Evolutionary conservation across 2,329 filamentous ascomycete genomes (phyloP), one percentile per base, ranked within the genome.

Genomic region (Nemania abortiva): DNA sequence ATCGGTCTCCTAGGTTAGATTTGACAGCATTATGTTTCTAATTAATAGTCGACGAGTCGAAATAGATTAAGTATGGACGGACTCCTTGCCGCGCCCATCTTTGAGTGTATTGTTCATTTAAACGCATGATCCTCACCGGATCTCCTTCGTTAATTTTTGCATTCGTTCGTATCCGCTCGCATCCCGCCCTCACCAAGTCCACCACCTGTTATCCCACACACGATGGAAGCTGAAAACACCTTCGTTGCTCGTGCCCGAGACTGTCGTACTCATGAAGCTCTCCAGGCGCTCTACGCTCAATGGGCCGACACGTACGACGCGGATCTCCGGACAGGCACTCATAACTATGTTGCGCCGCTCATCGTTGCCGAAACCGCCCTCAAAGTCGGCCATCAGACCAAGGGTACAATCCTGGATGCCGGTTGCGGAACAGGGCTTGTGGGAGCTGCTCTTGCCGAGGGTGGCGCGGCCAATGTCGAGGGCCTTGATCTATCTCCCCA

Each of bases 371-470:
- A 80, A 75, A 62, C 80, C 70, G 71, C 83, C 66, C 71, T 80
- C 74, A 49, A 79, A 67, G 70, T 80, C 20, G 75, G 74, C 77
- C 34, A 72, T 47, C 72, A 83, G 1, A 20, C 29, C 39, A 22
- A 61, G 22, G 42, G 22, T 10, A 3, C 7, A 5, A 22, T 88
- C 64, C 81, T 87, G 0, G 86, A 88, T 67, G 86, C 86, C 24
- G 86, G 86, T n/a, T 88, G 86, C 66, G 86, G 86, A 3, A 88
- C 86, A 0, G 86, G 86, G 0, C 81, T 87, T 9, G 85, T 87
- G 11, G 86, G 85, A 3, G 75, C 81, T 22, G 82, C 82, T 29
- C 81, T 88, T 3, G 79, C 81, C 24, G 76, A 81, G 45, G 74
- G 80, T 37, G 82, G 84, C 2, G 82, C 82, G 3, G 79, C 79